Evolutionary conservation across 495 filamentous ascomycete species (phyloP).

Genomic region (Hypoxylon intermedium): DNA sequence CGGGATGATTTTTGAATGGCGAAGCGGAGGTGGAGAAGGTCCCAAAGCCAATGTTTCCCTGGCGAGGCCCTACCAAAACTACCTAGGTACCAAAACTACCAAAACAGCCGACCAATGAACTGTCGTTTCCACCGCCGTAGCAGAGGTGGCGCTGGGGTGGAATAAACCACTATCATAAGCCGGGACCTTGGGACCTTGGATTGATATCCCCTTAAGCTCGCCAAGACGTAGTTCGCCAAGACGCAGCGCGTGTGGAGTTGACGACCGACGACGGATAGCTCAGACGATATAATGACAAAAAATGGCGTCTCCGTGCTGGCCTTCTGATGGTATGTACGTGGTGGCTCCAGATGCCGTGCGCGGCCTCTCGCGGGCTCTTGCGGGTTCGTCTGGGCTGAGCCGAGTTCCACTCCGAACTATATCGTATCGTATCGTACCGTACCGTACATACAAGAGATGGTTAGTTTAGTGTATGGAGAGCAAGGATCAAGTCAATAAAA

Average conservation of each 20-base stretch:
- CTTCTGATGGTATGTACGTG: conserved; percentile 10
- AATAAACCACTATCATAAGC: conserved; percentile 16
- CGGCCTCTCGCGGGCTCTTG: conserved; percentile 2
- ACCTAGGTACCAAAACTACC: not conserved
- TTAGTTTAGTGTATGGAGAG: conserved; percentile 11
- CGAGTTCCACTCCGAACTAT: conserved; percentile 22
- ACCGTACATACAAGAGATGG: conserved; percentile 24
- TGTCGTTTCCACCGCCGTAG: conserved; percentile 12
- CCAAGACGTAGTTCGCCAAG: not conserved
- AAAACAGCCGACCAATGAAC: conserved; percentile 36
- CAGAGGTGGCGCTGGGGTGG: conserved; percentile 25
- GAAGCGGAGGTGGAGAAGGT: conserved; percentile 39
- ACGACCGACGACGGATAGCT: not conserved
- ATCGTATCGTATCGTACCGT: conserved; percentile 10
- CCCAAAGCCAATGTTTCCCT: conserved; percentile 36
- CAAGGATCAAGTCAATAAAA: conserved; percentile 29
- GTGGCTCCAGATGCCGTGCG: conserved; percentile 16
- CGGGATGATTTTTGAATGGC: conserved; percentile 39
- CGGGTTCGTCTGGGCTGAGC: conserved; percentile 16
- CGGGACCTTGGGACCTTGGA: not conserved
- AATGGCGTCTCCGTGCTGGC: not conserved
- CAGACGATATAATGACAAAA: not conserved
- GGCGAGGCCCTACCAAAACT: conserved; percentile 4
- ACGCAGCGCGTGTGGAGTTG: conserved; percentile 25
- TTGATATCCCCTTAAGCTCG: conserved; percentile 3